Evolutionary conservation across 1,284 basidiomycete genomes (phyloP), one percentile per base, ranked within the genome.

Genomic region (Cutaneotrichosporon dermatis): DNA sequence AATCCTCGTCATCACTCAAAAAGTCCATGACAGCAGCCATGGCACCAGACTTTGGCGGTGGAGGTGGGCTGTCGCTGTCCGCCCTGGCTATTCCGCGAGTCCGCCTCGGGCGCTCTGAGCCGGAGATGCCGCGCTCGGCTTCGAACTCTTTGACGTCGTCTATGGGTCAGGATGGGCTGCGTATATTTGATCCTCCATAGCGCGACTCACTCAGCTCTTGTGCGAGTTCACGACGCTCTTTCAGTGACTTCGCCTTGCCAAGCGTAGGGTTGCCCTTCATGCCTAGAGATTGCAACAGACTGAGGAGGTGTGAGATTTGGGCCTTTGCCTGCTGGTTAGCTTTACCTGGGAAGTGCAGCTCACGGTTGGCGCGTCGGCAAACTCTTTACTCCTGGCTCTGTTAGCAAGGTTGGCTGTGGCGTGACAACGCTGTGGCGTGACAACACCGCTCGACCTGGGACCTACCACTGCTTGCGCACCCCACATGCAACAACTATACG

Each of bases 251-350:
- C 3, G 91, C 91, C 76, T 92, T 87, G 57, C 88, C 87, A 70
- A 91, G 65, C 61, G 84, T 90, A 66, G 86, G 80, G n/a, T 87
- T 82, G 3, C 88, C 87, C 2, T 79, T 82, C 89, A 93, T 92
- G 0, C 91, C 90, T 34, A 93, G 81, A 0, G 85, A 85, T 4
- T 78, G 67, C 6, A 93, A 80, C 8, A 90, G 84, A 39, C 82
- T 77, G 56, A 83, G 83, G 37, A 92, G 79, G 49, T 83, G 84
- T 48, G 79, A 76, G 45, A 90, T 86, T 69, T 92, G 88, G 50
- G 85, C 81, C 2, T 81, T 82, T 0, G 85, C 80, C 75, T 77
- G 43, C 39, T 40, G 25, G 25, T 25, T 25, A 25, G 0, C 10
- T 37, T 44, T 39, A 46, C 54, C 12, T 7, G 40, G 12, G 4